These are phyloP conservation scores for Turnera subulata DNA, from an alignment of 345 rosid genomes.

Conservation along the genomic window DNA sequence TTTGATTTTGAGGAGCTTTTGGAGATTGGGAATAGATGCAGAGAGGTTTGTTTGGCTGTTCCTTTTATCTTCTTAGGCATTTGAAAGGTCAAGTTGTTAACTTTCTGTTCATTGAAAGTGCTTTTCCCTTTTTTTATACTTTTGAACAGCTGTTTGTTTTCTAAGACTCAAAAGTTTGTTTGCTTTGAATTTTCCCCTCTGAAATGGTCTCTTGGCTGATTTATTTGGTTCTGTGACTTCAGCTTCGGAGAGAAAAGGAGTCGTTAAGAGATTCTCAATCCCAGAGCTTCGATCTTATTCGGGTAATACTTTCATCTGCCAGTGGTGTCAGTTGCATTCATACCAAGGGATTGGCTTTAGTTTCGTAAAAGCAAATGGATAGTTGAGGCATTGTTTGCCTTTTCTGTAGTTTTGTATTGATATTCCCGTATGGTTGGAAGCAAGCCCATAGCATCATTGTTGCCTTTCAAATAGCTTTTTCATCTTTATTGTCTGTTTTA, in stretches of 20 bases:
- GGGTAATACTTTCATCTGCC: conserved; percentile 37
- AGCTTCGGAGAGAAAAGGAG: conserved; percentile 78
- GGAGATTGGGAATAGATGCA: conserved; percentile 49
- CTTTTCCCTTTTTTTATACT: no score
- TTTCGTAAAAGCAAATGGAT: no score
- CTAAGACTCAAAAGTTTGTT: no score
- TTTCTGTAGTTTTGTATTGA: neutral
- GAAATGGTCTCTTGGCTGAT: neutral
- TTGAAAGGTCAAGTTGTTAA: no score
- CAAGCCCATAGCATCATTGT: no score
- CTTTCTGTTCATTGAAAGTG: no score
- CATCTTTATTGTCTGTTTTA: no score
- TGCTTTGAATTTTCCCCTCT: no score
- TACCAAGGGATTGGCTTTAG: no score
- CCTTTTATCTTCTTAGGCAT: neutral
- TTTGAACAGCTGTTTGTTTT: no score
- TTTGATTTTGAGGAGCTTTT: conserved; percentile 51
- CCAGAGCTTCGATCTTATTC: conserved; percentile 60
- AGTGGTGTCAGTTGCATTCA: neutral
- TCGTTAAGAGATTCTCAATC: conserved; percentile 64
- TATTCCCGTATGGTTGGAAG: neutral
- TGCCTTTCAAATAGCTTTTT: no score
- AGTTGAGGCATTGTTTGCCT: neutral
- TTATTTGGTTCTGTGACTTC: conserved; percentile 19
- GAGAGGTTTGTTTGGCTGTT: conserved; percentile 29